A percentile compares a stretch with the other conserved stretches of the same genome.
Conservation (phyloP, 2,329 filamentous ascomycete species). For the Mycosphaerella sp. region DNA sequence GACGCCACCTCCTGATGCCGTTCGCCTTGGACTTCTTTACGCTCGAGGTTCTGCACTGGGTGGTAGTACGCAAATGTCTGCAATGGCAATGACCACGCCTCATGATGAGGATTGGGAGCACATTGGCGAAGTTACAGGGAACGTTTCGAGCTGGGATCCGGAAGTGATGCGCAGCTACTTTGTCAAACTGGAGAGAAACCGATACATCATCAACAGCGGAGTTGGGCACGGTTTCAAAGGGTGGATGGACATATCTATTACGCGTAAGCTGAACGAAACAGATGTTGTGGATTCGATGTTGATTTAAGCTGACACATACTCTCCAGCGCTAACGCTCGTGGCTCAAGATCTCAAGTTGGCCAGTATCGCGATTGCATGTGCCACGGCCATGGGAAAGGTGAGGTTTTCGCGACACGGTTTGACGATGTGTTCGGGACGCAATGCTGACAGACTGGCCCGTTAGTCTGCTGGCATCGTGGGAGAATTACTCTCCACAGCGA, state of each 20-base stretch:
- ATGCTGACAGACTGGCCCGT: neutral
- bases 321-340: conserved; percentile 43
- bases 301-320: neutral
- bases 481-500: conserved; percentile 34
- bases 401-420: too few species aligned
- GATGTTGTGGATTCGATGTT: neutral
- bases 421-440: too few species aligned
- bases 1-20: conserved; percentile 34
- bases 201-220: conserved; percentile 41
- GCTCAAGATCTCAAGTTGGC: conserved; percentile 37
- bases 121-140: conserved; percentile 53
- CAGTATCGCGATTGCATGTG: conserved; percentile 44
- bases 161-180: conserved; percentile 54
- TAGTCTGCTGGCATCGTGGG: conserved; percentile 35
- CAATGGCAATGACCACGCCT: conserved; percentile 53
- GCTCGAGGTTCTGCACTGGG: conserved; percentile 52
- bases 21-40: conserved; percentile 41
- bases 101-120: conserved; percentile 53
- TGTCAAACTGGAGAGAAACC: conserved; percentile 37
- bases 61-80: conserved; percentile 56
- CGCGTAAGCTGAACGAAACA: conserved; percentile 32
- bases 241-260: conserved; percentile 6
- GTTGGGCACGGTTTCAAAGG: conserved; percentile 53
- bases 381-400: conserved; percentile 44
- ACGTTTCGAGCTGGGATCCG: conserved; percentile 49